Base-by-base conservation (phyloP, 176 grass and related monocot species). In the Eleusine indica region DNA sequence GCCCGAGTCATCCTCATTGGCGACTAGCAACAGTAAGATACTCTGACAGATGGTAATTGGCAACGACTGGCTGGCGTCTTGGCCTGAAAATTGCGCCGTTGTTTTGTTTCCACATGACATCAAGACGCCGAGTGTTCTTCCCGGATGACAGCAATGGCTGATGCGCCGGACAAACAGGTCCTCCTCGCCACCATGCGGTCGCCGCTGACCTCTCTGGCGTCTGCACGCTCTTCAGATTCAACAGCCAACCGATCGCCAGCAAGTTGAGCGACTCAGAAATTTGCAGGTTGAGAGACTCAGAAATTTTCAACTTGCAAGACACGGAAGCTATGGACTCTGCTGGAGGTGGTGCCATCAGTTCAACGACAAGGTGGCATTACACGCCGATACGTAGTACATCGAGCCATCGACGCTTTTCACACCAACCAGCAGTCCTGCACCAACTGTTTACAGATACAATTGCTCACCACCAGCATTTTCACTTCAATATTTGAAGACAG, bases 161-260 rank as follows among this genome's bases (percentile, higher is more conserved):
- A 18, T 14, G 35, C 44, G 0, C 4, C 9, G 29, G 83, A 86
- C 81, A 80, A 40, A 49, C 60, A 18, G 44, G 71, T 69, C 49
- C 11, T 85, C 77, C 11, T 85, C 77, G 57, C 78, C 38, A 7
- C 35, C 78, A 3, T 15, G 42, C 1, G 61, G 76, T 74, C 47
- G 49, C 28, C 62, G 78, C 5, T 69, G 40, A 86, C 88, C 21
- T 82, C 73, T 58, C 83, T 83, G 69, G 57, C 67, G 67, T 86
- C 67, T 6, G 53, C 47, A 1, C 44, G 73, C 40, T 29, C 21
- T 72, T 9, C 58, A 39, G 19, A 77, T 66, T 40, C 56, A 38
- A 75, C 40, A 15, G 76, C 41, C 25, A 89, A 62, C 38, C 18
- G 29, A 60, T 4, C 5, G 64, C 44, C 35, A 19, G 0, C 46